Evolutionary conservation across 108 stramenopile genomes (phyloP).

Genomic region (Chaetoceros muelleri): DNA sequence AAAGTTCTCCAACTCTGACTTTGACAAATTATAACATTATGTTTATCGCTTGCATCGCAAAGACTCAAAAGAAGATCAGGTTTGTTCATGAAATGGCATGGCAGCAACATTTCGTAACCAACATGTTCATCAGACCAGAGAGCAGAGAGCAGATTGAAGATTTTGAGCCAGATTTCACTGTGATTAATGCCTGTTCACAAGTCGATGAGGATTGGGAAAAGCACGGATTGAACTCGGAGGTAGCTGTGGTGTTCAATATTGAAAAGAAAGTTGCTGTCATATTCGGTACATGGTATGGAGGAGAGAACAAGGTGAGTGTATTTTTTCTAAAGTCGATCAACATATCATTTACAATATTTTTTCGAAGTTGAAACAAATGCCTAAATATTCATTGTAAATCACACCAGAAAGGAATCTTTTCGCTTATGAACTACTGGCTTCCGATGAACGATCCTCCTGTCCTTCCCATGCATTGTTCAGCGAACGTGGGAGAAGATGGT

Average conservation of each 20-base stretch:
- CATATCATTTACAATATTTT: too few relatives aligned
- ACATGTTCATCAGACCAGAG: constrained; percentile 96
- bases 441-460: constrained; percentile 77
- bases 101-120: constrained; percentile 93
- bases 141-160: constrained; percentile 48
- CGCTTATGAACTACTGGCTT: constrained; percentile 97
- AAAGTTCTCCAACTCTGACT: too few relatives aligned
- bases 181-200: constrained; percentile 93
- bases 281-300: constrained; percentile 96
- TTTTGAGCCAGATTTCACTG: constrained; percentile 92
- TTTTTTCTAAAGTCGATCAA: too few relatives aligned
- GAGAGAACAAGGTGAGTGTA: constrained; percentile 80
- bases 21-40: too few relatives aligned
- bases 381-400: too few relatives aligned
- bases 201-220: constrained; percentile 83
- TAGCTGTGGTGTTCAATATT: constrained; percentile 92
- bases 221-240: constrained; percentile 87
- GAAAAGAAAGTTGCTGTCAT: constrained; percentile 91
- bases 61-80: constrained; percentile 83
- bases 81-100: constrained; percentile 97
- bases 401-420: constrained; percentile 87
- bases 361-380: too few relatives aligned
- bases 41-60: too few relatives aligned
- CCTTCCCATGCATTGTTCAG: constrained; percentile 97
- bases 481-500: constrained; percentile 88